Percentiles rank a stretch among this genome's conserved stretches.
These are phyloP conservation scores for Monosporozyma yasuniensis DNA, from an alignment of 805 yeast species.

Conservation along the genomic window DNA sequence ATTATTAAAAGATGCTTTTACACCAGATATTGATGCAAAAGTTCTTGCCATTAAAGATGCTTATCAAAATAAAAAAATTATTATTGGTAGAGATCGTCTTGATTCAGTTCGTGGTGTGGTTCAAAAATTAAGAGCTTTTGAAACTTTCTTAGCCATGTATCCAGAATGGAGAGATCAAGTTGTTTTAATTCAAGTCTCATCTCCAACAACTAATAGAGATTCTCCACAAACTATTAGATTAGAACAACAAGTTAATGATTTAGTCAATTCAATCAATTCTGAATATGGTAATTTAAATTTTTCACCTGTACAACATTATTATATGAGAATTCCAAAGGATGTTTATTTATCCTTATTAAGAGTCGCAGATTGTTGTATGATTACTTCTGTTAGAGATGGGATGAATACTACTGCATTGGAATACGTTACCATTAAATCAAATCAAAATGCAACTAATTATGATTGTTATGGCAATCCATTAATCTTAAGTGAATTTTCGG, in stretches of 20 bases:
- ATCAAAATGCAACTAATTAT: constrained; percentile 19
- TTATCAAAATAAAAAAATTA: constrained; percentile 60
- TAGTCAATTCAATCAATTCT: constrained; percentile 75
- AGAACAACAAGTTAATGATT: constrained; percentile 75
- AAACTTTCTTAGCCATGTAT: constrained; percentile 75
- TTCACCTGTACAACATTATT: constrained; percentile 87
- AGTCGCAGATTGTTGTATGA: constrained; percentile 82
- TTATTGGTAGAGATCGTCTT: constrained; percentile 89
- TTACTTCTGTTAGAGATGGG: constrained; percentile 89
- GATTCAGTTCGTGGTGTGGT: constrained; percentile 89
- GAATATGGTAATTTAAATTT: constrained; percentile 73
- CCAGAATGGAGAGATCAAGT: constrained; percentile 89
- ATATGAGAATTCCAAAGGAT: constrained; percentile 76
- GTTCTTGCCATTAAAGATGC: constrained; percentile 54
- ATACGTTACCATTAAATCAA: constrained; percentile 78
- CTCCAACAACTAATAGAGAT: constrained; percentile 40
- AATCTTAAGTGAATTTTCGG: constrained; percentile 87
- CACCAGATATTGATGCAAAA: constrained; percentile 45
- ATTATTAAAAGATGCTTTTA: constrained; percentile 51
- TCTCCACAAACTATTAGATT: constrained; percentile 43
- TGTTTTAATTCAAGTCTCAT: constrained; percentile 83
- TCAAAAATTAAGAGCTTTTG: constrained; percentile 88
- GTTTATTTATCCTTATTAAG: constrained; percentile 84
- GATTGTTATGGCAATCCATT: constrained; percentile 50
- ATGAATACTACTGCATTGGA: constrained; percentile 94